Evolutionary conservation across 192 early-diverging fungal genomes (phyloP).

Genomic region (Podila epigama): DNA sequence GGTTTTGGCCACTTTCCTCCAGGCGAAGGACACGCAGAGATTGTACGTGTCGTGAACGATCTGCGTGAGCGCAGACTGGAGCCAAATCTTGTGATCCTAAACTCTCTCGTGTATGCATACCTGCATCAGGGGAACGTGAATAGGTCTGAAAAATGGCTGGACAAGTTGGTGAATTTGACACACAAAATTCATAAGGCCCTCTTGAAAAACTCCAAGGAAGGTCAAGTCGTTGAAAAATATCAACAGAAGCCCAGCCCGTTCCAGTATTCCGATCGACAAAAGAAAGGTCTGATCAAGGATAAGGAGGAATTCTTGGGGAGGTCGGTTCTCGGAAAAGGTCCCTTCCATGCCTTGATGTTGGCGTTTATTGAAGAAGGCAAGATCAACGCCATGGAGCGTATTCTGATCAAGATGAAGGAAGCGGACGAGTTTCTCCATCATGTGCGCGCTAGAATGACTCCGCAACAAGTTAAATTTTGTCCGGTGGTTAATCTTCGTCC

Average conservation of each 20-base stretch:
- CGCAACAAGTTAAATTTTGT: neutral
- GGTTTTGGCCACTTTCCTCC: constrained; percentile 26
- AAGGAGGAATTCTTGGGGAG: neutral
- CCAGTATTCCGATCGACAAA: neutral
- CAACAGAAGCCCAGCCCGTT: constrained; percentile 4
- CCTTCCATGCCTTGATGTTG: constrained; percentile 43
- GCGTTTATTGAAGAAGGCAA: constrained; percentile 27
- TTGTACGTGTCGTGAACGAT: constrained; percentile 15
- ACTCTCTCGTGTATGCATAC: constrained; percentile 34
- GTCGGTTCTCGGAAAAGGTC: constrained; percentile 28
- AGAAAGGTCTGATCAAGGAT: neutral
- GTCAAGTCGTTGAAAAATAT: neutral
- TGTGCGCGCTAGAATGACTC: neutral
- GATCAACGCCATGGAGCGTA: constrained; percentile 26
- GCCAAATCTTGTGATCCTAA: constrained; percentile 20
- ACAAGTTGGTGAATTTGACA: constrained; percentile 8
- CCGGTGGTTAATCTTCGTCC: constrained; percentile 12
- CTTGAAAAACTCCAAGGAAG: neutral
- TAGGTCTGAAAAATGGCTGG: constrained; percentile 19
- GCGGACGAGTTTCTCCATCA: neutral
- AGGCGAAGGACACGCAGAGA: constrained; percentile 23
- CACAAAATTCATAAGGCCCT: neutral
- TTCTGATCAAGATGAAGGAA: constrained; percentile 41
- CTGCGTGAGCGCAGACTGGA: neutral
- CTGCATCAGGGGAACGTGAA: constrained; percentile 26